Evolutionary conservation across 2,329 filamentous ascomycete species (phyloP), one percentile per base, ranked within the genome.

Genomic region (Phoma sp.): DNA sequence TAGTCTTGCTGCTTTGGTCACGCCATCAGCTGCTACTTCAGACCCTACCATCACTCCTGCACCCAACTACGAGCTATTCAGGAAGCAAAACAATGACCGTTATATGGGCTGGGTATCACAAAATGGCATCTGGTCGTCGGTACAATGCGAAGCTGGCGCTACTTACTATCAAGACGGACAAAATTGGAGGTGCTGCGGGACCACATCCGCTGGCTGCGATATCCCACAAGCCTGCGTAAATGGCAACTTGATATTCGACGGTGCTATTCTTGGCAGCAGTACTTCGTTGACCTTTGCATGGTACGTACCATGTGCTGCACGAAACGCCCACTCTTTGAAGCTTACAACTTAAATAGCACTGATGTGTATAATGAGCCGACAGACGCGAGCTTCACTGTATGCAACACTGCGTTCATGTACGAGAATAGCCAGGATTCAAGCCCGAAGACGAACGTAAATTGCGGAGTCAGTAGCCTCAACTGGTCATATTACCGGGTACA

Each of bases 1-100:
- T 52, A 62, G 57, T 62, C 50, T 60, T 53, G 63, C 59, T 23
- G 36, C 49, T 27, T 25, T 59, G 6, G 42, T 64, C 13, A 55
- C 57, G 14, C 45, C 61, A 22, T 53, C 64, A 6, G 56, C 52
- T n/a, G 45, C 47, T 14, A 42, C 47, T 8, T 45, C 60, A n/a
- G 62, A 65, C 24, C 61, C 67, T 18, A 65, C 66, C 11, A 69
- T 69, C 25, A 69, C 68, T 25, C 55, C 59, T 23, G 64, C 60
- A 8, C 64, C 66, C 7, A 45, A 64, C 18, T 36, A 59, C 32
- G 63, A 69, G 48, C 56, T 70, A 4, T 47, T 68, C 4, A 64
- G 52, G 36, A 68, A 61, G 38, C 67, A 69, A 38, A 61, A 65
- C 42, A 45, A 67, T 32, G 55, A 59, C 33, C 52, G 57, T 10